Percentiles rank a stretch among this genome's conserved stretches.
Evolutionary conservation across 75 land plant species (phyloP).

Genomic region (Selaginella moellendorffii): DNA sequence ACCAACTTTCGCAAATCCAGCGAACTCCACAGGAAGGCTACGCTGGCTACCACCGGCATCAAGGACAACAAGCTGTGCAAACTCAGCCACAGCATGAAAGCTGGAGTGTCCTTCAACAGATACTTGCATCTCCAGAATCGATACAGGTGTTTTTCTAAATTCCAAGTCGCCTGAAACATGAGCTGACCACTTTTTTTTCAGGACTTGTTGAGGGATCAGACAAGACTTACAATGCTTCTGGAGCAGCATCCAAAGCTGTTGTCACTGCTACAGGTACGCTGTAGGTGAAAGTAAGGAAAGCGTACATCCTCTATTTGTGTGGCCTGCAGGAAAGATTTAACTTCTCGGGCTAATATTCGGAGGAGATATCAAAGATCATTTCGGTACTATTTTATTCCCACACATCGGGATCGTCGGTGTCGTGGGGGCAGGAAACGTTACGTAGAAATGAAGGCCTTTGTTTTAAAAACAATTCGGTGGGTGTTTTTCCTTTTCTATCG

Average conservation of each 20-base stretch:
- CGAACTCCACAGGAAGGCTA: slow-evolving; percentile 15
- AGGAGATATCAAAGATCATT: too few species aligned
- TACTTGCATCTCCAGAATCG: slow-evolving; percentile 81
- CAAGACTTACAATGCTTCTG: slow-evolving; percentile 73
- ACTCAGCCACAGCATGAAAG: slow-evolving; percentile 42
- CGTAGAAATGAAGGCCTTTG: too few species aligned
- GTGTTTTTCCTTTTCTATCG: too few species aligned
- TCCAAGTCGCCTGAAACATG: background rate
- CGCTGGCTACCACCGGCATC: slow-evolving; percentile 14
- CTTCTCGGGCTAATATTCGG: too few species aligned
- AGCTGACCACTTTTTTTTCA: slow-evolving; percentile 10
- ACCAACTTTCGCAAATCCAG: slow-evolving; percentile 15
- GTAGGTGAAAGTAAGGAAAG: too few species aligned
- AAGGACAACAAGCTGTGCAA: slow-evolving; percentile 13
- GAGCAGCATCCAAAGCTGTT: slow-evolving; percentile 95
- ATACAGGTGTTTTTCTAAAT: slow-evolving; percentile 52
- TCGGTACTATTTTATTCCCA: too few species aligned
- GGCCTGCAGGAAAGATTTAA: too few species aligned
- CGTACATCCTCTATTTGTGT: too few species aligned
- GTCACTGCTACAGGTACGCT: slow-evolving; percentile 95
- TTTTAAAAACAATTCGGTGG: too few species aligned
- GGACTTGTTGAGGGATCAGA: slow-evolving; percentile 82
- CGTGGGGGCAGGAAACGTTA: too few species aligned
- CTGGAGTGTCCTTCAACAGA: slow-evolving; percentile 52
- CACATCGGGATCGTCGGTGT: too few species aligned